Conservation (phyloP, 768 basidiomycete species). For the Amanita rimosa region DNA sequence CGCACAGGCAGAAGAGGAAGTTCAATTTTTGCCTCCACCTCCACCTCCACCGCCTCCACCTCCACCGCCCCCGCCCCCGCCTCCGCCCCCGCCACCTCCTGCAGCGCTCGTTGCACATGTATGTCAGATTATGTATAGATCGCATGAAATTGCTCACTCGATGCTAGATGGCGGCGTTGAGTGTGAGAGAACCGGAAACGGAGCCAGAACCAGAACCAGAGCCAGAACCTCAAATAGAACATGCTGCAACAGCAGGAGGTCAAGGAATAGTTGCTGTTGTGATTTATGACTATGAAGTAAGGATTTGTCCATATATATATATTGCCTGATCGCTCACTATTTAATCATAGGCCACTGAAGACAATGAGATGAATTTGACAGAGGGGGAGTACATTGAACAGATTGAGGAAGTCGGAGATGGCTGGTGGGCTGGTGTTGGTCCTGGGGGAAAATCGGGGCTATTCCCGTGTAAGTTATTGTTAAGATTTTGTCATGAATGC, state of each 20-base stretch:
- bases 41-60: slow-evolving; percentile 41
- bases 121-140: slow-evolving; percentile 5
- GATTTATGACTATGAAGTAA: slow-evolving; percentile 69
- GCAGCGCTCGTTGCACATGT: slow-evolving; percentile 31
- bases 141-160: neutral
- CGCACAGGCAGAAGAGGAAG: slow-evolving; percentile 15
- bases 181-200: slow-evolving; percentile 20
- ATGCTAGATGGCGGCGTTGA: slow-evolving; percentile 20
- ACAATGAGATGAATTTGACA: slow-evolving; percentile 71
- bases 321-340: too few relatives aligned
- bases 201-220: slow-evolving; percentile 25
- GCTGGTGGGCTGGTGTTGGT: slow-evolving; percentile 86
- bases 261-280: slow-evolving; percentile 64
- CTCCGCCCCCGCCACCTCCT: slow-evolving; percentile 23
- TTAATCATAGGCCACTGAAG: slow-evolving; percentile 52
- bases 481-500: neutral
- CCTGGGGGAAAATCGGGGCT: slow-evolving; percentile 64
- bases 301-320: too few relatives aligned
- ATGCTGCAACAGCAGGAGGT: slow-evolving; percentile 10
- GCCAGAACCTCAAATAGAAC: slow-evolving; percentile 19
- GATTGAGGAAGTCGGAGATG: slow-evolving; percentile 77
- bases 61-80: slow-evolving; percentile 38
- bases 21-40: slow-evolving; percentile 10
- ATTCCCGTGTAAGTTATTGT: slow-evolving; percentile 61
- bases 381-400: slow-evolving; percentile 80